phyloP scores from a whole-genome alignment of 2,329 filamentous ascomycete genomes.

The Botrytis tulipae region DNA sequence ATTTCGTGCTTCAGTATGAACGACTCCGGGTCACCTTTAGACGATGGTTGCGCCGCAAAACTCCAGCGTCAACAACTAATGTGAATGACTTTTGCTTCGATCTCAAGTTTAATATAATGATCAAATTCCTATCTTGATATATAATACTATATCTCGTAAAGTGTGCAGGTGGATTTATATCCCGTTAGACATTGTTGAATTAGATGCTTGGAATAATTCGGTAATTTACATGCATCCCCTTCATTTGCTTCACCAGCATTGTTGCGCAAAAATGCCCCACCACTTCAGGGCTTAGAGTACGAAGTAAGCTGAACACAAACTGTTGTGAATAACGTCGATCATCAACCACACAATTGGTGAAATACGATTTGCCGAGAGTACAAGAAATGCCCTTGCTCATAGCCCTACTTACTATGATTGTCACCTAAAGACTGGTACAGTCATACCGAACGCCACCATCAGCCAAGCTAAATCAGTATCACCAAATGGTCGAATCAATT shows the following conservation, averaged over 20 bases:
- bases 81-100: not conserved
- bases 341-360: not conserved
- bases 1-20: not conserved
- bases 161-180: not conserved
- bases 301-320: not conserved
- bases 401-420: not conserved
- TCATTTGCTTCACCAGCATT: not conserved
- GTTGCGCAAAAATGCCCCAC: not conserved
- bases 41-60: not conserved
- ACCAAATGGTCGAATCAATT: constrained; percentile 8
- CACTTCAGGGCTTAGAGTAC: not conserved
- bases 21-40: not conserved
- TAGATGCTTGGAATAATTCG: not conserved
- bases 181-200: not conserved
- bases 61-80: not conserved
- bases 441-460: constrained; percentile 1
- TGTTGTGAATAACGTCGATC: not conserved
- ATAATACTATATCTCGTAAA: not conserved
- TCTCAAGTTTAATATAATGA: not conserved
- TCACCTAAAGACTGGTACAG: not conserved
- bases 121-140: not conserved
- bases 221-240: not conserved
- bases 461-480: not conserved
- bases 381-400: not conserved
- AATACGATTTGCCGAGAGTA: not conserved